Base-by-base conservation (phyloP, 805 yeast genomes). In the Cyberlindnera amylophila region DNA sequence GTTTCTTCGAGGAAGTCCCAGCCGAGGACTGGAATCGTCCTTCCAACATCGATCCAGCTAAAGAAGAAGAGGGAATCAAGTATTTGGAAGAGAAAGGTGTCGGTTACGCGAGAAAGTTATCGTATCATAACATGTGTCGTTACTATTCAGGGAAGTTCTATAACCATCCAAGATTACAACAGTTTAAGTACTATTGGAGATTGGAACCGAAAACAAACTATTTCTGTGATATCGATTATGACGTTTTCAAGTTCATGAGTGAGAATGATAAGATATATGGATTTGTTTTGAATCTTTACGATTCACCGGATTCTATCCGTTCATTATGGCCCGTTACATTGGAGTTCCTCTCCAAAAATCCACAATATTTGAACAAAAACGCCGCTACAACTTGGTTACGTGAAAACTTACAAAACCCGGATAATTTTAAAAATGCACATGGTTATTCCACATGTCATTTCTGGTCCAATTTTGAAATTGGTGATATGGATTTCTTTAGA, bases 391-490 rank as follows among this genome's bases (percentile, higher is more conserved):
- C 72, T 33, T 86, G 83, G 79, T 57, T 86, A 32, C 73, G 80
- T 38, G 77, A 79, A 69, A 74, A 71, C 57, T 57, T 57, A 63
- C 81, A 65, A 55, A 74, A 69, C 54, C 85, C 80, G 11, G 56
- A 60, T 6, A 72, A 70, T 49, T 68, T 62, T 42, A 54, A 59
- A n/a, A 54, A 48, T 3, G 67, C 76, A 1, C 57, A 65, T 15
- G 77, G 77, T 11, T 69, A 67, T 64, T 79, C 67, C 61, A 79
- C 69, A 1, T 88, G 96, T 55, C 96, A 88, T 63, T 87, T 88
- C 63, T 88, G 96, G 96, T 78, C 90, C 18, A 88, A 87, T 61
- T 88, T 87, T 52, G 96, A 88, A 57, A 83, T 87, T 42, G 91
- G 81, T 11, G 81, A 85, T 54, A 74, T 88, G 84, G 91, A 88